Percentiles rank a stretch among this genome's conserved stretches.
Evolutionary conservation across 805 yeast species (phyloP).

Genomic region (Wickerhamiella sergipiensis): DNA sequence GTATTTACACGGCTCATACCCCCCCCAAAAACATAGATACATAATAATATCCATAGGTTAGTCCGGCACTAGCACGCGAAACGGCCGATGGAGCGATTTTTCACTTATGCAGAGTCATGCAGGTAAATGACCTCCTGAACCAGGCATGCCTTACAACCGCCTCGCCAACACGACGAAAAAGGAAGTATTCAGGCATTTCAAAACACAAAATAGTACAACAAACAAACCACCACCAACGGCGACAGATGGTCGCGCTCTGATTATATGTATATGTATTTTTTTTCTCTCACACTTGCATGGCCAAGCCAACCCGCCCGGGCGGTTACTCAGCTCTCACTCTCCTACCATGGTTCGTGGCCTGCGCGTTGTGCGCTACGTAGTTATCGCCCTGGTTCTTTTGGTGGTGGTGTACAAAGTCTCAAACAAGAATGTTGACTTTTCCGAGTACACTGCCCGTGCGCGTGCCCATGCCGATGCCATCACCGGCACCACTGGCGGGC

Average conservation of each 20-base stretch:
- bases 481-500: conserved; percentile 14
- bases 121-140: not conserved
- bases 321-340: not conserved
- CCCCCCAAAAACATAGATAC: too few relatives aligned
- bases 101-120: not conserved
- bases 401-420: conserved; percentile 24
- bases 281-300: too few relatives aligned
- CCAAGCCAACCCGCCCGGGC: too few relatives aligned
- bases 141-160: not conserved
- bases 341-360: conserved; percentile 24
- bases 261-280: too few relatives aligned
- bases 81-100: not conserved
- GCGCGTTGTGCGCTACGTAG: conserved; percentile 24
- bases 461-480: conserved; percentile 1
- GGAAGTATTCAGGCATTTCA: too few relatives aligned
- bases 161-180: not conserved
- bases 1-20: too few relatives aligned
- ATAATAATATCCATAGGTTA: too few relatives aligned
- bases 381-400: conserved; percentile 22
- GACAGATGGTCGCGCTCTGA: too few relatives aligned
- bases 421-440: conserved; percentile 15
- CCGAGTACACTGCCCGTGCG: conserved; percentile 12
- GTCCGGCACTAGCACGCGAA: too few relatives aligned
- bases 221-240: too few relatives aligned
- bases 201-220: too few relatives aligned